Evolutionary conservation across 441 rosid genomes (phyloP).

Genomic region (Adansonia grandidieri): DNA sequence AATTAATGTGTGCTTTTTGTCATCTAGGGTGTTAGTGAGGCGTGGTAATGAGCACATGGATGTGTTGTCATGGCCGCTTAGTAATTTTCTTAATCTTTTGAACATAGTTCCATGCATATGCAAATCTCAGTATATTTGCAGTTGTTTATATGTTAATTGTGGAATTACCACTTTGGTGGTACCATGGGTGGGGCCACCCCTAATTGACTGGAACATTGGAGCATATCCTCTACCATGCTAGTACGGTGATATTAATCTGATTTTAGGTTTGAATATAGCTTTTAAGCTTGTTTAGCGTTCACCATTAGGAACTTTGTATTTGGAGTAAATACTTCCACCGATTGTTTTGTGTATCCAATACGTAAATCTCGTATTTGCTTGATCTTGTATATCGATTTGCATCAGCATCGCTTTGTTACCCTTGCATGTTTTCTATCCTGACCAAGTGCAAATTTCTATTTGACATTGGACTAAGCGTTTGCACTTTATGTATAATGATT

Average conservation of each 20-base stretch:
- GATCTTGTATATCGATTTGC: background rate
- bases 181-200: background rate
- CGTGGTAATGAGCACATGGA: conserved; percentile 53
- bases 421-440: background rate
- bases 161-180: conserved; percentile 10
- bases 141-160: conserved; percentile 16
- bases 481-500: conserved; percentile 11
- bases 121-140: conserved; percentile 19
- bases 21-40: conserved; percentile 64
- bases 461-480: background rate
- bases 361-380: background rate
- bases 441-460: background rate
- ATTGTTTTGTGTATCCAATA: background rate
- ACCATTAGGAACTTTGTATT: background rate
- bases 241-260: background rate
- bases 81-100: conserved; percentile 57
- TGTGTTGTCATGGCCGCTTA: conserved; percentile 53
- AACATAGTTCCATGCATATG: conserved; percentile 28
- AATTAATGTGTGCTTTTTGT: conserved; percentile 48
- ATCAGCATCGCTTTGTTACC: background rate
- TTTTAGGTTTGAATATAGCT: conserved; percentile 11
- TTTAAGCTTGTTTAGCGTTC: conserved; percentile 11
- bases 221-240: background rate
- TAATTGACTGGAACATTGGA: background rate
- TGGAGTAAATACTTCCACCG: conserved; percentile 4